Evolutionary conservation across 257 asterid species (phyloP).

Genomic region (Solanum clarkiae): DNA sequence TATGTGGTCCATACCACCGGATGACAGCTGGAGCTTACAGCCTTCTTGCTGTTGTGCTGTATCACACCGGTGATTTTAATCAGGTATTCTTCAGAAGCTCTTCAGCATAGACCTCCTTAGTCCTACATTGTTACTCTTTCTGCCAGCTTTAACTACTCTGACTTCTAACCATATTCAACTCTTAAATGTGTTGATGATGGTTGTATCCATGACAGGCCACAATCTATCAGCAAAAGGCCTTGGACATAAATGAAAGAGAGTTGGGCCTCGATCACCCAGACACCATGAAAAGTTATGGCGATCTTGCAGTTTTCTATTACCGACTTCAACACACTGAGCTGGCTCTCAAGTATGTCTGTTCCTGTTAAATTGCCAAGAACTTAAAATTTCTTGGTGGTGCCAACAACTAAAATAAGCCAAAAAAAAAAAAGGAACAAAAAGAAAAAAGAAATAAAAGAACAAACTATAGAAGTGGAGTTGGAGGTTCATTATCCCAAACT

Average conservation of each 20-base stretch:
- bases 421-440: neutral
- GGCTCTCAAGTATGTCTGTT: conserved; percentile 58
- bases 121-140: neutral
- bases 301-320: conserved; percentile 92
- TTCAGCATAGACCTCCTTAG: neutral
- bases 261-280: conserved; percentile 99
- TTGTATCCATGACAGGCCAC: conserved; percentile 49
- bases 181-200: neutral
- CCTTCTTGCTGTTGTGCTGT: conserved; percentile 96
- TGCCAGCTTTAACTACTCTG: neutral
- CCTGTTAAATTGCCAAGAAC: neutral
- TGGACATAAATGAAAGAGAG: conserved; percentile 96
- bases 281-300: conserved; percentile 99
- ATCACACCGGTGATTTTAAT: conserved; percentile 98
- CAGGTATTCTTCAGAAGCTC: conserved; percentile 38
- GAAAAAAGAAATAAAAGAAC: neutral
- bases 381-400: neutral
- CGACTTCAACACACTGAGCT: conserved; percentile 97
- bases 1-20: conserved; percentile 96
- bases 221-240: conserved; percentile 93
- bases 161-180: neutral
- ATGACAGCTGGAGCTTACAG: conserved; percentile 96
- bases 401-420: neutral
- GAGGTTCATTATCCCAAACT: neutral
- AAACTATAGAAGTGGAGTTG: neutral